phyloP scores from a whole-genome alignment of 2,329 filamentous ascomycete genomes.

The Paraphoma chrysanthemicola region DNA sequence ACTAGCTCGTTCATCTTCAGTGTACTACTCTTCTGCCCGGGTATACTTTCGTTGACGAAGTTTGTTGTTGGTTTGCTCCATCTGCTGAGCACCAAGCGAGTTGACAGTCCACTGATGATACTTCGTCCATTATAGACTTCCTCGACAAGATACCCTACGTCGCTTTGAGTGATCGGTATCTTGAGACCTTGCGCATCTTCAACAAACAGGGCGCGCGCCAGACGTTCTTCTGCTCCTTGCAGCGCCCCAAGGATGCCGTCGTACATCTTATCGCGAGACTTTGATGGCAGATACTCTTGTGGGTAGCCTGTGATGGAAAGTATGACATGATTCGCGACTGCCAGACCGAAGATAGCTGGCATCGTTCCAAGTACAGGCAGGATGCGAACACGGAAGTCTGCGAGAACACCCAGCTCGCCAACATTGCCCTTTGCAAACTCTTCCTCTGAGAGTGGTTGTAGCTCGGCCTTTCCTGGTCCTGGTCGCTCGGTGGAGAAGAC shows the following conservation, averaged over 20 bases:
- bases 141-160: conserved; percentile 87
- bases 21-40: conserved; percentile 79
- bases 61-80: conserved; percentile 73
- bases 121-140: conserved; percentile 88
- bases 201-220: conserved; percentile 64
- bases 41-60: conserved; percentile 70
- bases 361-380: conserved; percentile 94
- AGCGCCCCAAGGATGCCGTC: conserved; percentile 79
- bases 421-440: conserved; percentile 88
- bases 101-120: conserved; percentile 80
- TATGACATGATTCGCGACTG: conserved; percentile 91
- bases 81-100: conserved; percentile 77
- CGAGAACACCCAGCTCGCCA: conserved; percentile 83
- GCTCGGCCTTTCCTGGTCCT: conserved; percentile 86
- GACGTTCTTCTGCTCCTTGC: conserved; percentile 79
- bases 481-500: conserved; percentile 93
- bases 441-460: conserved; percentile 85
- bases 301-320: conserved; percentile 83
- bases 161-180: conserved; percentile 76
- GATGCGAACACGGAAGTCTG: conserved; percentile 94
- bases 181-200: conserved; percentile 74
- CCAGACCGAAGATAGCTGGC: conserved; percentile 95
- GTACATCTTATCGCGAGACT: conserved; percentile 89
- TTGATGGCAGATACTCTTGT: conserved; percentile 79
- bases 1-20: conserved; percentile 76